These are phyloP conservation scores for Capronia americana DNA, from an alignment of 2,329 filamentous ascomycete species.

Conservation along the genomic window DNA sequence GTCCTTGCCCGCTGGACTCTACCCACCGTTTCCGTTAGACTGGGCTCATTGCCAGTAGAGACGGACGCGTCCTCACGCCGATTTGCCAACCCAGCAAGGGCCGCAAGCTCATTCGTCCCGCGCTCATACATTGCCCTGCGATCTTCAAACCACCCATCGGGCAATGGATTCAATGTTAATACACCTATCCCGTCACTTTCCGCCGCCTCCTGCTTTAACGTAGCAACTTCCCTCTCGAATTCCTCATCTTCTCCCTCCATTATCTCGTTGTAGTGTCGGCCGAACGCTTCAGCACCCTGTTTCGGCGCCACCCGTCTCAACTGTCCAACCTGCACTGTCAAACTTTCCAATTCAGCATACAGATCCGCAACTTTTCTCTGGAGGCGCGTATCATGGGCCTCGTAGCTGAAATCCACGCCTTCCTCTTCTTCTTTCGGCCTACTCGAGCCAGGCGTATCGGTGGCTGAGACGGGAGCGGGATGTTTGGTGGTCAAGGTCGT, in stretches of 20 bases:
- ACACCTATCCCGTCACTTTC: slow-evolving; percentile 7
- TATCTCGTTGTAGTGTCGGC: slow-evolving; percentile 44
- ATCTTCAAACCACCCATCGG: slow-evolving; percentile 46
- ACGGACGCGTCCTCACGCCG: slow-evolving; percentile 9
- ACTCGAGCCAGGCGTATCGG: not conserved
- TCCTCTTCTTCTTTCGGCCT: slow-evolving; percentile 43
- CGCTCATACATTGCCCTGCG: slow-evolving; percentile 52
- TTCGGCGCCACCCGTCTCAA: slow-evolving; percentile 53
- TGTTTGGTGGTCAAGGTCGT: slow-evolving; percentile 7
- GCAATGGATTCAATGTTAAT: slow-evolving; percentile 34
- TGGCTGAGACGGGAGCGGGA: not conserved
- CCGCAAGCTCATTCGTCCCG: slow-evolving; percentile 47
- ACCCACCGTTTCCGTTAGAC: slow-evolving; percentile 54
- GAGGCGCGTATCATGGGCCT: slow-evolving; percentile 53
- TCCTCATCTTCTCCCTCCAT: slow-evolving; percentile 51
- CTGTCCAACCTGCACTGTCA: slow-evolving; percentile 56
- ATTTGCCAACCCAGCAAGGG: slow-evolving; percentile 47
- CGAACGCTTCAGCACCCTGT: slow-evolving; percentile 50
- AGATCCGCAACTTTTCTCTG: slow-evolving; percentile 52
- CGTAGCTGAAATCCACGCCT: slow-evolving; percentile 52
- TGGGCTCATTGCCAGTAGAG: slow-evolving; percentile 38
- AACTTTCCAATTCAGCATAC: slow-evolving; percentile 55
- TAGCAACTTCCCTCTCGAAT: slow-evolving; percentile 45
- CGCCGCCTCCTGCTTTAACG: slow-evolving; percentile 13
- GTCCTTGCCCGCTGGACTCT: slow-evolving; percentile 54